Base-by-base conservation (phyloP, 2,329 filamentous ascomycete species). In the Neonectria magnoliae region DNA sequence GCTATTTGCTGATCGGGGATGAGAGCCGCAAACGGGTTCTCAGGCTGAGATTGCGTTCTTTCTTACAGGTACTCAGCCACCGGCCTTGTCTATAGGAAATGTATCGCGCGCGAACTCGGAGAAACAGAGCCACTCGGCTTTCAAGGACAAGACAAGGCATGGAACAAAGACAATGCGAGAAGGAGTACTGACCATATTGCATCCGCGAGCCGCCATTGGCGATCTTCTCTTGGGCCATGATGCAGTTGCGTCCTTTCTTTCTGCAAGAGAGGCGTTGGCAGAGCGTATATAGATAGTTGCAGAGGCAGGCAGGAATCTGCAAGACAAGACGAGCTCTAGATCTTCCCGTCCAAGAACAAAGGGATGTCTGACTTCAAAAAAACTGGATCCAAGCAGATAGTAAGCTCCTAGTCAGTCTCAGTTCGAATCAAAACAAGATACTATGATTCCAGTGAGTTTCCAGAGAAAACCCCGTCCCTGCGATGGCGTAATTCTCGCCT, bases 1-100 rank as follows among this genome's bases (percentile, higher is more conserved):
- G 92, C 93, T 75, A 97, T 91, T 58, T 91, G 86, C 81, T 98
- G 96, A 74, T 97, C 91, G 57, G 93, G 91, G 57, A 99, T 97
- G 75, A 98, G 85, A 68, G 86, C 81, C 65, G 93, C 89, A 78
- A 94, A 98, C 31, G 94, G 95, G 81, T 98, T 99, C 82, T 98
- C 95, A 75, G 92, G 90, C 80, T 98, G 93, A 60, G 87, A 82
- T 69, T 79, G 82, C 70, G 78, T 85, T 85, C 87, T 89, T 88
- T 86, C 87, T 89, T 88, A 76, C 83, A 84, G 81, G 85, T 86
- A 86, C 88, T 90, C 86, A 90, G 88, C 78, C 77, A 85, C 81
- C 70, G 70, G 72, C 83, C 82, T 82, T 81, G 20, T 66, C 36
- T 56, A 62, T 53, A 56, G 31, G 22, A 38, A 63, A 11, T 41